Base-by-base conservation (phyloP, 495 filamentous ascomycete genomes). In the Pseudevernia furfuracea region DNA sequence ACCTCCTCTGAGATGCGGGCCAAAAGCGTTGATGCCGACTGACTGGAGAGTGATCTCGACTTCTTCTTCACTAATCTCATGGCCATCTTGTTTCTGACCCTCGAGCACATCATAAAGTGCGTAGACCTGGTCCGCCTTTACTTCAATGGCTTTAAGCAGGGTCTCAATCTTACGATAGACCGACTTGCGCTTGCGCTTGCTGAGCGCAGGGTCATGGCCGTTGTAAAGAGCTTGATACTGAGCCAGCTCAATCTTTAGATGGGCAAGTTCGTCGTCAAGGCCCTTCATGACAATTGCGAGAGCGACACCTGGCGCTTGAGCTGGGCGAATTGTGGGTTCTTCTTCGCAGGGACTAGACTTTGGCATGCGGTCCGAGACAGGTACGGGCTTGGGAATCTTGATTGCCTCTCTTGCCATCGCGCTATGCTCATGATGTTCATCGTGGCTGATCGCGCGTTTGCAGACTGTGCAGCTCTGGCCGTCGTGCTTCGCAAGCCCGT, bases 51-150 rank as follows among this genome's bases (percentile, higher is more conserved):
- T 89, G 39, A 87, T 77, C 62, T 92, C 88, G 59, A 90, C 79
- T 64, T 86, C 83, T 32, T 85, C 80, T 66, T 84, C 79, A 0
- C 77, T 85, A 79, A 92, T 87, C 60, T 86, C 77, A 63, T 84
- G 81, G 1, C 84, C 86, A 28, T 80, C 78, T 59, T 79, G 73
- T 77, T 88, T 89, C 71, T 89, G 86, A 12, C 88, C 91, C 72
- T 96, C 93, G 12, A 96, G 81, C 11, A 96, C 91, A 70, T 97
- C 93, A 65, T 95, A 91, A 10, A 97, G 79, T 11, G 84, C 81
- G 72, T 97, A 97, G 49, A 97, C 87, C 71, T 95, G 89, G 63
- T 92, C 89, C n/a, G 86, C 84, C 73, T 93, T 92, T 65, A 80
- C 78, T 71, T 94, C 89, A 49, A 92, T 85, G 60, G 83, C 81